These are phyloP conservation scores for Talaromyces sp. DNA, from an alignment of 2,329 filamentous ascomycete genomes.

Conservation along the genomic window DNA sequence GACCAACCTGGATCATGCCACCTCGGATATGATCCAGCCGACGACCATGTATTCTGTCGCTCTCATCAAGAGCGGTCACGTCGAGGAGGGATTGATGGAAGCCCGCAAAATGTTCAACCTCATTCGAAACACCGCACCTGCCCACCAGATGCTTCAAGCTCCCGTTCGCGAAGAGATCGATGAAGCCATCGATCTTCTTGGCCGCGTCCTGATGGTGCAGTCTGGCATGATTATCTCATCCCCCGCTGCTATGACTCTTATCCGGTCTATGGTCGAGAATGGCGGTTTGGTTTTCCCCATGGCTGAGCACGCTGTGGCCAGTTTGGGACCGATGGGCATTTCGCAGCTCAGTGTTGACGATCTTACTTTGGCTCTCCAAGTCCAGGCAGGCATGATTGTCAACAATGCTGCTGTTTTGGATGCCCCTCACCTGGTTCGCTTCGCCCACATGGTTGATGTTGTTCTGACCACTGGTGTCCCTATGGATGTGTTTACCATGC, in stretches of 20 bases:
- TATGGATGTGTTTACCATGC: constrained; percentile 53
- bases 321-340: constrained; percentile 57
- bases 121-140: constrained; percentile 61
- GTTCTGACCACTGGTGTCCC: constrained; percentile 50
- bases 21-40: constrained; percentile 71
- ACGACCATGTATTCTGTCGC: constrained; percentile 87
- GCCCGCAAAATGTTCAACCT: constrained; percentile 82
- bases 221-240: constrained; percentile 49
- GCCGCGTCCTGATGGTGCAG: constrained; percentile 50
- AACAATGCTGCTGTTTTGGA: constrained; percentile 44
- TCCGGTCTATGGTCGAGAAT: constrained; percentile 64
- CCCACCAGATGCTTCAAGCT: constrained; percentile 43
- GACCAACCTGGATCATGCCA: constrained; percentile 53
- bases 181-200: constrained; percentile 71
- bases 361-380: constrained; percentile 57
- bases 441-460: constrained; percentile 58
- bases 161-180: constrained; percentile 76
- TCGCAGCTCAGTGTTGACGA: constrained; percentile 48
- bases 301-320: constrained; percentile 57
- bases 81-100: constrained; percentile 74
- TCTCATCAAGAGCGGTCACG: constrained; percentile 77
- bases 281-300: constrained; percentile 57
- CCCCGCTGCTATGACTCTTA: constrained; percentile 54
- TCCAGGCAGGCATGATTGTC: constrained; percentile 50
- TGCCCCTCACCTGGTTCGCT: constrained; percentile 55